phyloP scores from a whole-genome alignment of 176 grass and related monocot genomes.

The Rhynchospora pubera region DNA sequence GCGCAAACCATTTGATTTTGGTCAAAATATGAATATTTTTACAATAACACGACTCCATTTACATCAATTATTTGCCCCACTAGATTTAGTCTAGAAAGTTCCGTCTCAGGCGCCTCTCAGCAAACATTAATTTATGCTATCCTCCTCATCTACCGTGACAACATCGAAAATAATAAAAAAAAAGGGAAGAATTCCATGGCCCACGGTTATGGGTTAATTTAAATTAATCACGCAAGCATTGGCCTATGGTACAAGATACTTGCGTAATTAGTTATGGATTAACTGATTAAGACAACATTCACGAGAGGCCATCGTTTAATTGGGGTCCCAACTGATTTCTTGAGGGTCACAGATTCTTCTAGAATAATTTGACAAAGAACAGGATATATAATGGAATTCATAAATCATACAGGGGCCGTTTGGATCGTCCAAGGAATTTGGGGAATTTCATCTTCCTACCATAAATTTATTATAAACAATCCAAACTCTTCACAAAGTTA shows the following conservation, averaged over 20 bases:
- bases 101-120: no score
- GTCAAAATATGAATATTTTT: no score
- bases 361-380: not conserved
- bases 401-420: not conserved
- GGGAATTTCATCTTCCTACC: no score
- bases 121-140: no score
- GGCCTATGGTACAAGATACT: not conserved
- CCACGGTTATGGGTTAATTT: not conserved
- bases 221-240: constrained; percentile 8
- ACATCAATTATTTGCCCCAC: no score
- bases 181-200: not conserved
- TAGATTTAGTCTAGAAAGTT: no score
- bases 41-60: no score
- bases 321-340: not conserved
- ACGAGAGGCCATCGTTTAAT: not conserved
- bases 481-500: no score
- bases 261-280: not conserved
- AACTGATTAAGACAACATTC: not conserved
- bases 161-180: not conserved
- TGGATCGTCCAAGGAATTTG: no score
- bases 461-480: no score
- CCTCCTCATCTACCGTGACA: no score
- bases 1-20: no score
- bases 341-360: not conserved
- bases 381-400: not conserved